Conservation (phyloP, 176 grass and related monocot species). For the Aegilops umbellulata region DNA sequence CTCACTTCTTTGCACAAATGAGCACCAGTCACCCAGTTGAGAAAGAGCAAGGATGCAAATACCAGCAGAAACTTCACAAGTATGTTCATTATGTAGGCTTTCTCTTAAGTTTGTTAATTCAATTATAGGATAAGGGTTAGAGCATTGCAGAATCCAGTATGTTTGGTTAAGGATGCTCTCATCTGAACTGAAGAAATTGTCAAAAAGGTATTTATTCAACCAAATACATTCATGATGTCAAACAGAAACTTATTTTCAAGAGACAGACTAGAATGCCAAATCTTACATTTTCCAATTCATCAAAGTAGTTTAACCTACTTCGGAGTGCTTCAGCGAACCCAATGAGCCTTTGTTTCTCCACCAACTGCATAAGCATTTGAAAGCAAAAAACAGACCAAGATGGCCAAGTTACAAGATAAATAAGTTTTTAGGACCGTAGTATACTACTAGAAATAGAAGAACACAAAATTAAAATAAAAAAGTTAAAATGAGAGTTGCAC, state of each 20-base stretch:
- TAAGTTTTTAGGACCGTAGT: not conserved
- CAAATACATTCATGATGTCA: not conserved
- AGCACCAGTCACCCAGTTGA: slow-evolving; percentile 4
- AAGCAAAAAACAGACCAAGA: slow-evolving; percentile 24
- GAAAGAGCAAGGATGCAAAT: slow-evolving; percentile 7
- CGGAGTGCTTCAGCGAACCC: slow-evolving; percentile 91
- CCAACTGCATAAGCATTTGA: slow-evolving; percentile 49
- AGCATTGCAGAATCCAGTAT: slow-evolving; percentile 13
- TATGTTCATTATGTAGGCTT: not conserved
- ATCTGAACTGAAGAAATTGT: slow-evolving; percentile 7
- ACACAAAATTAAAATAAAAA: not conserved
- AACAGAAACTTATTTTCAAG: slow-evolving; percentile 12
- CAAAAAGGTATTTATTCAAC: slow-evolving; percentile 11
- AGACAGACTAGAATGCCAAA: slow-evolving; percentile 33
- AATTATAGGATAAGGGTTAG: not conserved
- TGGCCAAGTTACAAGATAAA: not conserved
- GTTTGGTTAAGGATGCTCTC: not conserved
- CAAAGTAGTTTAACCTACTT: slow-evolving; percentile 92
- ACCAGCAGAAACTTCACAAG: not conserved
- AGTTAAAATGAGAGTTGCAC: not conserved
- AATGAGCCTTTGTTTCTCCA: slow-evolving; percentile 97
- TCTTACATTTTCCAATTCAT: slow-evolving; percentile 98
- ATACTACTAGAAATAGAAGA: not conserved
- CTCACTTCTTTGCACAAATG: not conserved
- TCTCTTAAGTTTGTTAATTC: not conserved